A percentile compares a stretch with the other conserved stretches of the same genome.
Evolutionary conservation across 495 filamentous ascomycete genomes (phyloP).

Genomic region (Umbilicaria muhlenbergii): DNA sequence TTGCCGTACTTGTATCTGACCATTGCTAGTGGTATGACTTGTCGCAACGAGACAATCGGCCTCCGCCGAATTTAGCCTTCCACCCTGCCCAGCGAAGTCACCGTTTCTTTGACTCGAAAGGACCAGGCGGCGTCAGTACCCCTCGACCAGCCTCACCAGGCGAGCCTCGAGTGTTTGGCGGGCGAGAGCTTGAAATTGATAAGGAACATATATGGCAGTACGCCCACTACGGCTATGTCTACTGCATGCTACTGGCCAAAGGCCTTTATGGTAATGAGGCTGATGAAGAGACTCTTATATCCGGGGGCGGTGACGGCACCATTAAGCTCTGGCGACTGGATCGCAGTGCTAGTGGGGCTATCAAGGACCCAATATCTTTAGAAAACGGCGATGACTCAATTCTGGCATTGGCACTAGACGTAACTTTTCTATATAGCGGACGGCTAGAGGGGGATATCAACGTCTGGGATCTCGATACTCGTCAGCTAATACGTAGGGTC

Average conservation of each 20-base stretch:
- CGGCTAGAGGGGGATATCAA: constrained; percentile 81
- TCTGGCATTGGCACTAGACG: constrained; percentile 68
- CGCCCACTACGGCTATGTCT: constrained; percentile 88
- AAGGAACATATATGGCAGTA: constrained; percentile 70
- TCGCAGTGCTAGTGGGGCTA: constrained; percentile 30
- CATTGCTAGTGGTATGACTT: constrained; percentile 43
- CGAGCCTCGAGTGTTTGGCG: constrained; percentile 27
- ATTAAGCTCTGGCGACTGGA: constrained; percentile 80
- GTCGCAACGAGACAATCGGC: constrained; percentile 34
- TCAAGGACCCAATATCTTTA: constrained; percentile 45
- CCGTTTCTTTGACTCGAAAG: constrained; percentile 85
- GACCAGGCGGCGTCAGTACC: constrained; percentile 64
- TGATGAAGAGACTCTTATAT: constrained; percentile 66
- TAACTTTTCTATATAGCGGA: constrained; percentile 80
- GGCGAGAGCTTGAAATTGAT: constrained; percentile 66
- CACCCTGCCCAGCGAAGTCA: constrained; percentile 75
- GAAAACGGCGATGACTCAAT: constrained; percentile 73
- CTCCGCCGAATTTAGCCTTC: constrained; percentile 43
- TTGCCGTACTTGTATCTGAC: constrained; percentile 2
- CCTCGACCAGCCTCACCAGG: constrained; percentile 32
- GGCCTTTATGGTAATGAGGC: constrained; percentile 45
- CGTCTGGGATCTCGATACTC: constrained; percentile 92
- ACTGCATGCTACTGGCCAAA: constrained; percentile 76
- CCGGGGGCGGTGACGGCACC: constrained; percentile 83
- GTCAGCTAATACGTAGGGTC: constrained; percentile 73